These are phyloP conservation scores for Calycina marina DNA, from an alignment of 2,329 filamentous ascomycete species.

Conservation along the genomic window DNA sequence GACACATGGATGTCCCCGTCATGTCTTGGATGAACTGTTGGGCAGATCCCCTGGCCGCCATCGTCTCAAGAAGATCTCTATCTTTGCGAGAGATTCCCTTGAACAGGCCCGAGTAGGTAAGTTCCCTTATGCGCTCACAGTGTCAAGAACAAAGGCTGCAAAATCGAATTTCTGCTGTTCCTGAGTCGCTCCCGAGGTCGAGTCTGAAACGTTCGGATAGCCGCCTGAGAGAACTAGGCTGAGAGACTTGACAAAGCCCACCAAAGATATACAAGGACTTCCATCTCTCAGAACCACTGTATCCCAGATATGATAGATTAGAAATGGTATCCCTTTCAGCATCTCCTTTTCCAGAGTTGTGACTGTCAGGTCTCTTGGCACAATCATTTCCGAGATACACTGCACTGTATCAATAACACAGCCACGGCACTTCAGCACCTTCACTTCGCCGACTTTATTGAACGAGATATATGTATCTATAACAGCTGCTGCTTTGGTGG, in stretches of 20 bases:
- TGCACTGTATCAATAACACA: constrained; percentile 5
- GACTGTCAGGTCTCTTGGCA: constrained; percentile 6
- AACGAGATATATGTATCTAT: constrained; percentile 2
- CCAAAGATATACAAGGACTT: constrained; percentile 2
- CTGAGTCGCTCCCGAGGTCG: constrained; percentile 4
- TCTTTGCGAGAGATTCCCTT: constrained; percentile 3
- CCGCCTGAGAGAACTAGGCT: constrained; percentile 6
- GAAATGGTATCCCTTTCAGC: constrained; percentile 6
- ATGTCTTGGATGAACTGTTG: constrained; percentile 9
- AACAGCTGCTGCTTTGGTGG: constrained; percentile 3
- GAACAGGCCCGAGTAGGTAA: constrained; percentile 1
- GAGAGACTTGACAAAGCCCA: constrained; percentile 3
- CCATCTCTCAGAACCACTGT: constrained; percentile 2
- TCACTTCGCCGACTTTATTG: constrained; percentile 1
- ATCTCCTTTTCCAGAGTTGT: constrained; percentile 6
- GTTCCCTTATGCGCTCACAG: constrained; percentile 4
- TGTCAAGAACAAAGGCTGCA: constrained; percentile 6
- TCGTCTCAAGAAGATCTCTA: constrained; percentile 1
- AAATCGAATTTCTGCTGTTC: constrained; percentile 4
- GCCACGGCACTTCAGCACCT: constrained; percentile 5
- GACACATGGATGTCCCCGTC: constrained; percentile 8
- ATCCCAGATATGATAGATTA: constrained; percentile 8
- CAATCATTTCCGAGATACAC: constrained; percentile 6
- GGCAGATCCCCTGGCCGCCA: constrained; percentile 3
- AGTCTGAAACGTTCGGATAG: constrained; percentile 2